Evolutionary conservation across 129 eudicot genomes (phyloP), one percentile per base, ranked within the genome.

Genomic region (Flaveria ramosissima): DNA sequence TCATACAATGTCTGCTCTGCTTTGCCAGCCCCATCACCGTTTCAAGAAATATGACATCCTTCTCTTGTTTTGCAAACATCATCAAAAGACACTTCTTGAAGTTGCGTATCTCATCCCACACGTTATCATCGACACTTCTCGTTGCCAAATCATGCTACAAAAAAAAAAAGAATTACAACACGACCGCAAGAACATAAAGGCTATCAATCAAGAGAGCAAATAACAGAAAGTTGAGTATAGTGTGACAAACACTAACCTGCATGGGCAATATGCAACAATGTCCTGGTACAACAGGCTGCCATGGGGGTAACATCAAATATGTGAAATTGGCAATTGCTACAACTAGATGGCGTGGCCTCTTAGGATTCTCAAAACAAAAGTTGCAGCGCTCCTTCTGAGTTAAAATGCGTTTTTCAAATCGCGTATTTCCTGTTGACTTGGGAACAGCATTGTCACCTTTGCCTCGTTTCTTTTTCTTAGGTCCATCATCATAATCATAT

Each of bases 41-140:
- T 84, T 93, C 98, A 62, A 91, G 81, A 67, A 93, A 93, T 27
- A 93, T 78, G 2, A 89, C 82, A 15, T 91, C 98, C 84, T 75
- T 91, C 64, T 86, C 97, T 79, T 93, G 97, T 76, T 93, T 84
- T 7, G 93, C 97, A 81, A 89, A 90, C 98, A 93, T 91, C 98
- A 87, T 93, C 43, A 91, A 66, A 15, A 93, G 84, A 68, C 98
- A 93, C 74, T 93, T 93, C 85, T 93, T 93, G 78, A 93, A 93
- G 82, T 93, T 93, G 30, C 98, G 81, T 15, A 93, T 82, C 71
- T 93, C 98, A 43, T 89, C 91, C 98, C 97, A 93, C 80, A 93
- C 96, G 62, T 93, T 87, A 41, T 91, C 86, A 59, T 93, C 97
- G 4, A 93, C 88, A 68, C 83, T 68, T 82, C 98, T 84, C 32